Percentiles rank a stretch among this genome's conserved stretches.
Conservation (phyloP, 2,329 filamentous ascomycete species). For the Xylaria sp. region DNA sequence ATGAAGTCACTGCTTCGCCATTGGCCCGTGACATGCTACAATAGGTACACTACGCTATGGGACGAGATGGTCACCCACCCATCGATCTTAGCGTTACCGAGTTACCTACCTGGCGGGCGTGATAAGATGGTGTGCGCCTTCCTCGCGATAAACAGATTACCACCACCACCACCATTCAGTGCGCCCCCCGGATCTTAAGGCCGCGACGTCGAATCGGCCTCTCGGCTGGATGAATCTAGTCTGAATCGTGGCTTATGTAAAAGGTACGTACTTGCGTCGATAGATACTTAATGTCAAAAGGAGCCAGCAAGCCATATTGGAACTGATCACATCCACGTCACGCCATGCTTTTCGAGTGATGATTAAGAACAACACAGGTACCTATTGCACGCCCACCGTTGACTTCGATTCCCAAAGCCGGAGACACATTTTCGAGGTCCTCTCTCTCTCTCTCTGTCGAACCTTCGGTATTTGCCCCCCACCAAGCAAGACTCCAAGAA, state of each 20-base stretch:
- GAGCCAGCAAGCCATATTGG: conserved; percentile 22
- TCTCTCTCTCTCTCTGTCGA: neutral
- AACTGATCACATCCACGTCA: conserved; percentile 11
- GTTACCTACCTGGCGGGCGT: conserved; percentile 5
- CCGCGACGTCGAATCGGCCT: conserved; percentile 8
- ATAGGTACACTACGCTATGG: neutral
- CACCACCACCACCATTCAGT: neutral
- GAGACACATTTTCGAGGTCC: neutral
- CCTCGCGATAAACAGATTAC: conserved; percentile 22
- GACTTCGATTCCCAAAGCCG: conserved; percentile 6
- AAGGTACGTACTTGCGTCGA: neutral
- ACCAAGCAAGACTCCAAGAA: neutral
- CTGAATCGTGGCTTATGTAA: conserved; percentile 20
- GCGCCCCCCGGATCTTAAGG: conserved; percentile 18
- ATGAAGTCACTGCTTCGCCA: conserved; percentile 35
- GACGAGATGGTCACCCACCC: conserved; percentile 10
- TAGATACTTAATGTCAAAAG: too few species aligned
- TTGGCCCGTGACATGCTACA: neutral
- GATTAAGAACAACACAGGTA: neutral
- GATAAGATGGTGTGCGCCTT: neutral
- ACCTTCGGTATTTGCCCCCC: conserved; percentile 5
- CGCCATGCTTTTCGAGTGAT: neutral
- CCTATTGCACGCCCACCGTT: too few species aligned
- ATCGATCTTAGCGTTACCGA: conserved; percentile 25
- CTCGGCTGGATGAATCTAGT: conserved; percentile 26